Percentiles rank a stretch among this genome's conserved stretches.
Conservation (phyloP, 2,329 filamentous ascomycete species). For the Drechslera avenae region DNA sequence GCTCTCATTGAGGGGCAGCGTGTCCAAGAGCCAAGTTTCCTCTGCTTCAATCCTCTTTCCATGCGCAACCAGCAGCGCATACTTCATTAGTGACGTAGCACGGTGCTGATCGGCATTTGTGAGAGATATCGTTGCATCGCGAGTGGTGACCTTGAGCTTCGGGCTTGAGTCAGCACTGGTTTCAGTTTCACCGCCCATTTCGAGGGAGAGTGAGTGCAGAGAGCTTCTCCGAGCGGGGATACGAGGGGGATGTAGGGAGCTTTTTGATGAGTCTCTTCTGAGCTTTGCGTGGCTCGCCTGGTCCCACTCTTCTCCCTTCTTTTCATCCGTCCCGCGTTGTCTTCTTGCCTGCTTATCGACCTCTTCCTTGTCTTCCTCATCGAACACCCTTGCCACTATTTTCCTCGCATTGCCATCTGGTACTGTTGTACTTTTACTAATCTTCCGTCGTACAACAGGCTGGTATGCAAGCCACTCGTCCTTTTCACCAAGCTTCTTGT, state of each 20-base stretch:
- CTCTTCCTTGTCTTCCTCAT: background rate
- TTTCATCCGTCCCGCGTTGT: background rate
- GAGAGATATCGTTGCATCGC: background rate
- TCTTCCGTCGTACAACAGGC: background rate
- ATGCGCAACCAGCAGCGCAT: slow-evolving; percentile 7
- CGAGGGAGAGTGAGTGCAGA: background rate
- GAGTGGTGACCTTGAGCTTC: background rate
- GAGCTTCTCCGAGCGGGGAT: slow-evolving; percentile 34
- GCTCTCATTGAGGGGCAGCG: background rate
- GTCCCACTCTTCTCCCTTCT: background rate
- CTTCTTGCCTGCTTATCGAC: background rate
- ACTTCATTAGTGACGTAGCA: slow-evolving; percentile 9
- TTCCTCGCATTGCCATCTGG: background rate
- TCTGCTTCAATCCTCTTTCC: slow-evolving; percentile 1
- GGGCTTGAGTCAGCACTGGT: background rate
- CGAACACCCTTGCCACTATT: background rate
- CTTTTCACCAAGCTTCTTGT: background rate
- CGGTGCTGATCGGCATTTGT: slow-evolving; percentile 2
- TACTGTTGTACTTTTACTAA: slow-evolving; percentile 1
- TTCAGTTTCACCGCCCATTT: background rate
- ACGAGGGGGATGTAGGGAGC: background rate
- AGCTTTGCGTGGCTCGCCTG: too few relatives aligned
- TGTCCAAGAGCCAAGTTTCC: background rate
- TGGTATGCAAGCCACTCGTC: slow-evolving; percentile 20
- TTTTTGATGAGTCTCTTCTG: background rate